Conservation (phyloP, 148 eudicot species). For the Rhododendron ovatum region DNA sequence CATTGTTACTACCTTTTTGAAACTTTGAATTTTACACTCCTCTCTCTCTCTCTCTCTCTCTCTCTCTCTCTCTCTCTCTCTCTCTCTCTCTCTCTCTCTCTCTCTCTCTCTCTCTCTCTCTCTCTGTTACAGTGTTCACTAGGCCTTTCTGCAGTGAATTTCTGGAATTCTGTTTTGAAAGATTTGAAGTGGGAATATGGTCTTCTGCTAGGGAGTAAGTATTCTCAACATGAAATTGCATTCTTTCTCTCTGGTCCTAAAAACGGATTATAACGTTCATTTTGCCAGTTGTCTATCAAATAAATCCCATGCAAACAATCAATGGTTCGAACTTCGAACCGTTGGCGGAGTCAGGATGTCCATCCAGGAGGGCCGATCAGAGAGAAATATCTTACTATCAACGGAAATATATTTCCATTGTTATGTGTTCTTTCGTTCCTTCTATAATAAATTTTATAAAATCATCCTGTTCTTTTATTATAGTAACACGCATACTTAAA, state of each 20-base stretch:
- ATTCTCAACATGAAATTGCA: background rate
- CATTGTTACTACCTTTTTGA: background rate
- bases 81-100: background rate
- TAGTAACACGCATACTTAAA: background rate
- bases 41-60: too few species aligned
- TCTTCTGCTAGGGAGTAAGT: conserved; percentile 49
- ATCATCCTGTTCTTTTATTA: too few species aligned
- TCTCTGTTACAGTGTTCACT: conserved; percentile 33
- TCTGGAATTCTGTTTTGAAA: conserved; percentile 44
- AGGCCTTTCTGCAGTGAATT: conserved; percentile 47
- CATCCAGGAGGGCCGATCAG: background rate
- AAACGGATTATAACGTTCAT: background rate
- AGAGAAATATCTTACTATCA: background rate
- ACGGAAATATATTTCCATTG: background rate
- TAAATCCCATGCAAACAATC: background rate
- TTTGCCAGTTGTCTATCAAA: background rate
- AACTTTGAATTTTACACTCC: too few species aligned
- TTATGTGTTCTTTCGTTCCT: background rate
- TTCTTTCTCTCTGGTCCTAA: background rate
- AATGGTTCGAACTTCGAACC: background rate
- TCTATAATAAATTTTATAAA: background rate
- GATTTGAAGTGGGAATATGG: conserved; percentile 64
- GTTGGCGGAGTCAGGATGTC: background rate
- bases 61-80: too few species aligned
- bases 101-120: background rate